These are phyloP conservation scores for Sphaerosporella brunnea DNA, from an alignment of 495 filamentous ascomycete species.

Conservation along the genomic window DNA sequence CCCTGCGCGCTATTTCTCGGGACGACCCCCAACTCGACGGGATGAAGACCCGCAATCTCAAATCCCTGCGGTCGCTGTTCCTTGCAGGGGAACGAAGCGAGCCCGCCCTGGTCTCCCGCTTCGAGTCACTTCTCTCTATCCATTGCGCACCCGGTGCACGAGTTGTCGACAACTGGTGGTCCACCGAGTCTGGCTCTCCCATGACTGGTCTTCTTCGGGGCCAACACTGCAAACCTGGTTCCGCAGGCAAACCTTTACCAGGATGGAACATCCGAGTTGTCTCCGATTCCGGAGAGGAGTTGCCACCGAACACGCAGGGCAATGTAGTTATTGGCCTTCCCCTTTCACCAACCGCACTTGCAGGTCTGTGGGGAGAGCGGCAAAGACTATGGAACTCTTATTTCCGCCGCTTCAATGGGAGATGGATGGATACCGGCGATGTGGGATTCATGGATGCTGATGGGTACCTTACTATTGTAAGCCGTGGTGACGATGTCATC, in stretches of 20 bases:
- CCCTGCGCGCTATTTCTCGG: slow-evolving; percentile 67
- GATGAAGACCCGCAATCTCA: slow-evolving; percentile 49
- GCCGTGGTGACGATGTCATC: slow-evolving; percentile 70
- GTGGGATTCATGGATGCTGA: slow-evolving; percentile 68
- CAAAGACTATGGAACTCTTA: slow-evolving; percentile 70
- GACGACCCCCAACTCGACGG: slow-evolving; percentile 59
- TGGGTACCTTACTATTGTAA: slow-evolving; percentile 52
- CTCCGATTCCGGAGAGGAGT: slow-evolving; percentile 55
- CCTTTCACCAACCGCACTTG: slow-evolving; percentile 69
- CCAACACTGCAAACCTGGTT: slow-evolving; percentile 45
- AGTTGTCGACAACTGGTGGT: slow-evolving; percentile 95
- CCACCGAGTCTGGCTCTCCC: slow-evolving; percentile 74
- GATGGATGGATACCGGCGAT: slow-evolving; percentile 81
- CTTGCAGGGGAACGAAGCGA: slow-evolving; percentile 81
- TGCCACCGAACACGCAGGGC: slow-evolving; percentile 55
- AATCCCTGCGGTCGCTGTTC: slow-evolving; percentile 53
- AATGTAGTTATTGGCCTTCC: slow-evolving; percentile 77
- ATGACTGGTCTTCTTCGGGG: slow-evolving; percentile 50
- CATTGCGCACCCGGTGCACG: slow-evolving; percentile 45
- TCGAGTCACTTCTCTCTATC: slow-evolving; percentile 47
- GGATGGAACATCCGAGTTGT: slow-evolving; percentile 77
- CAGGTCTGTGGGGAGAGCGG: slow-evolving; percentile 66
- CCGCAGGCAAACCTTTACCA: slow-evolving; percentile 75
- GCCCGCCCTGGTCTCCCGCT: slow-evolving; percentile 64
- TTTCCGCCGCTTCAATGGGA: slow-evolving; percentile 56